Percentiles rank a stretch among this genome's conserved stretches.
Evolutionary conservation across 345 rosid species (phyloP).

Genomic region (Cardamine resedifolia): DNA sequence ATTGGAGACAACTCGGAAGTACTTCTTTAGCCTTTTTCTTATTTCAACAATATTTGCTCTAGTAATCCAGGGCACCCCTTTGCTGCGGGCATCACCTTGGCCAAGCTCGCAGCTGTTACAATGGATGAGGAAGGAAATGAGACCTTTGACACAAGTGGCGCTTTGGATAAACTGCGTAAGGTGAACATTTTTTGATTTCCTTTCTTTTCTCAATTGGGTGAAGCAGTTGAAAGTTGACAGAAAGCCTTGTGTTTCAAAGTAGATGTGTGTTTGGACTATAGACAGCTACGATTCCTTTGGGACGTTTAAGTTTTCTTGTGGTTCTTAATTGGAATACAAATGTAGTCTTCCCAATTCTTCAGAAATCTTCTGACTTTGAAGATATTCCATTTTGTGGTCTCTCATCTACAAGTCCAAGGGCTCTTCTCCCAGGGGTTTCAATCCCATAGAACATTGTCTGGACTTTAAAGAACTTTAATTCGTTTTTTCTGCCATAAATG

Average conservation of each 20-base stretch:
- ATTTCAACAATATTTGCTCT: slow-evolving; percentile 37
- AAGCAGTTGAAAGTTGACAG: slow-evolving; percentile 19
- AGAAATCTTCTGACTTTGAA: neutral
- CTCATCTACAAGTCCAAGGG: slow-evolving; percentile 11
- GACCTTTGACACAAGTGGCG: slow-evolving; percentile 98
- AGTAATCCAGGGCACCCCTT: slow-evolving; percentile 90
- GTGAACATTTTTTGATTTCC: slow-evolving; percentile 47
- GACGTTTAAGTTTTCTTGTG: slow-evolving; percentile 4
- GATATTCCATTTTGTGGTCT: slow-evolving; percentile 3
- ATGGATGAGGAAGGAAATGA: slow-evolving; percentile 96
- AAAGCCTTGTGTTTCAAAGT: slow-evolving; percentile 12
- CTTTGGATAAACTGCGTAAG: slow-evolving; percentile 90
- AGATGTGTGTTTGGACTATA: slow-evolving; percentile 16
- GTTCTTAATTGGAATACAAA: slow-evolving; percentile 18
- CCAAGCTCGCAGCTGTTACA: slow-evolving; percentile 98
- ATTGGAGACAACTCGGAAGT: slow-evolving; percentile 20
- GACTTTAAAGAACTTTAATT: neutral
- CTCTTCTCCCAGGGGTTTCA: slow-evolving; percentile 17
- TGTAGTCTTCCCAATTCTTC: slow-evolving; percentile 15
- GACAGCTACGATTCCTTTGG: neutral
- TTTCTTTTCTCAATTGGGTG: slow-evolving; percentile 17
- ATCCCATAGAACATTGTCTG: slow-evolving; percentile 3
- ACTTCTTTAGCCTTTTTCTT: slow-evolving; percentile 31
- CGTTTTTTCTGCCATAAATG: neutral
- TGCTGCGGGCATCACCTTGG: slow-evolving; percentile 87